Evolutionary conservation across 2,329 filamentous ascomycete genomes (phyloP), one percentile per base, ranked within the genome.

Genomic region (Calonectria naviculata): DNA sequence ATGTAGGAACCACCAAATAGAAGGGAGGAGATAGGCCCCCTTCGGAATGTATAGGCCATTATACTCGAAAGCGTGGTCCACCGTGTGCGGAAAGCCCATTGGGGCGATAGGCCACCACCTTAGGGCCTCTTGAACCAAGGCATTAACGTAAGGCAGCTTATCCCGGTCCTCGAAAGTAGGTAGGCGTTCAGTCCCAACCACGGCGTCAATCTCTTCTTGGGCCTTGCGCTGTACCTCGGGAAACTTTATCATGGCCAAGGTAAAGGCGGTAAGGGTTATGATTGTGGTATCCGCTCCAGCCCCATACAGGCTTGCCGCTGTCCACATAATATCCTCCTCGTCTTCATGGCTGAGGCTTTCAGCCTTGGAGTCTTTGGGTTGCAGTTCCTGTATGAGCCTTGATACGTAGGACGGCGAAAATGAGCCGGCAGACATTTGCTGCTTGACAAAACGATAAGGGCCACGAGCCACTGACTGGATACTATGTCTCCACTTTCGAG

Each of bases 51-150:
- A 9, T n/a, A 56, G 63, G 41, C 49, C 66, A 29, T 74, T 71
- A 46, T 74, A 70, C 7, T 46, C 21, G 1, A 72, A 49, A 5
- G 71, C 67, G 4, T 62, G 31, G 1, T 65, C 65, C 2, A 65
- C 68, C 44, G 65, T 72, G 36, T 72, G 71, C 0, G 42, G 42
- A 24, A 46, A 46, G 4, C 42, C 42, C 12, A 46, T 63, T 46
- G 4, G 58, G 62, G 31, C 64, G 67, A 15, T 54, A 47, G 6
- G 31, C 70, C 0, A 89, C 85, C 0, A 89, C 87, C 6, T 89
- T 84, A 88, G 89, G 91, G 3, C 89, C 71, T 92, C 90, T 71
- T 90, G 89, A 26, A 90, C 84, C 15, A 89, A 82, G 1, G 87
- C 87, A 26, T 85, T 83, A 41, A 90, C 77, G 74, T 91, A 91